These are phyloP conservation scores for Lactifluus volemus DNA, from an alignment of 768 basidiomycete genomes.

Conservation along the genomic window DNA sequence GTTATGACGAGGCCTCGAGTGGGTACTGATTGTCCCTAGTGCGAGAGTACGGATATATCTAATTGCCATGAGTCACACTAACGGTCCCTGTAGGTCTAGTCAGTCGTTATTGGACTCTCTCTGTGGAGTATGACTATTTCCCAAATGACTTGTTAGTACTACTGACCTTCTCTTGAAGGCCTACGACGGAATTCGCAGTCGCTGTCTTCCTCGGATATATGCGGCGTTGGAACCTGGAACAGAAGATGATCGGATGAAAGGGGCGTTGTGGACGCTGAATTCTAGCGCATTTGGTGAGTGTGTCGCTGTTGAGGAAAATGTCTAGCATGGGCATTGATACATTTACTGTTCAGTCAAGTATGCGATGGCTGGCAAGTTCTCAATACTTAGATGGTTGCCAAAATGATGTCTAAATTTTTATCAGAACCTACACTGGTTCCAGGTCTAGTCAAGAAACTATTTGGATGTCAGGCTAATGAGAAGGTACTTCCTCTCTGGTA, in stretches of 20 bases:
- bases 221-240: slow-evolving; percentile 53
- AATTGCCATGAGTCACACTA: not conserved
- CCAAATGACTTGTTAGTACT: not conserved
- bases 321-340: not conserved
- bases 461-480: slow-evolving; percentile 76
- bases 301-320: not conserved
- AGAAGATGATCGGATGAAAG: slow-evolving; percentile 90
- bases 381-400: too few species aligned
- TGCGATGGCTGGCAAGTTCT: slow-evolving; percentile 31
- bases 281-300: slow-evolving; percentile 47
- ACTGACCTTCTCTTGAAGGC: slow-evolving; percentile 30
- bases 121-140: slow-evolving; percentile 35
- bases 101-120: slow-evolving; percentile 32
- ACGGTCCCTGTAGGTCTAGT: slow-evolving; percentile 27
- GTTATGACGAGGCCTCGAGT: not conserved
- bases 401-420: not conserved
- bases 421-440: slow-evolving; percentile 57
- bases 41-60: slow-evolving; percentile 23
- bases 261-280: slow-evolving; percentile 74
- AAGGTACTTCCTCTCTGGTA: slow-evolving; percentile 38
- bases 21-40: slow-evolving; percentile 18
- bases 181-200: slow-evolving; percentile 60
- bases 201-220: slow-evolving; percentile 53
- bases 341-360: slow-evolving; percentile 30
- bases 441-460: slow-evolving; percentile 49